Evolutionary conservation across 2,329 filamentous ascomycete species (phyloP), one percentile per base, ranked within the genome.

Genomic region (Epichloe glyceriae): DNA sequence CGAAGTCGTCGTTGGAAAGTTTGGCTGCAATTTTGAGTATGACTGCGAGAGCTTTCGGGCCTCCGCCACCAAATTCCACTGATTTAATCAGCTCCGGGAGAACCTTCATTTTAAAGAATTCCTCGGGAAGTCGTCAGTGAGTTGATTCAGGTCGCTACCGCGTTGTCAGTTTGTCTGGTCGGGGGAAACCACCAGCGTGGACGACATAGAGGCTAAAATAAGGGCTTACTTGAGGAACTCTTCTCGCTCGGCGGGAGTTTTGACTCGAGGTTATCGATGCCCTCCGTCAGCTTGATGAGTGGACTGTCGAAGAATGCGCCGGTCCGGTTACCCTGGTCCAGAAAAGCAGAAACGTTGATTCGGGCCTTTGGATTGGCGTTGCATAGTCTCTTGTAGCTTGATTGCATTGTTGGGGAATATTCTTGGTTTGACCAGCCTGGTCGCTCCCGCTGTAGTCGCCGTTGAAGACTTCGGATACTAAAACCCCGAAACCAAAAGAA

Each of bases 51-150:
- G 95, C 90, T 62, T 95, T 94, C 0, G 91, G 87, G 0, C 93
- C 93, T 30, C 93, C 93, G 11, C 91, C 93, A 7, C 93, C 93
- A 65, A 96, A 98, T 62, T 98, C 93, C n/a, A 97, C 89, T 0
- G 90, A 95, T 64, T 97, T 98, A n/a, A 98, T 76, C 33, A 98
- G 73, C 63, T 98, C 93, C 0, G 93, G 93, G 8, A 98, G 74
- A 3, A 98, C 82, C 62, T 97, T 98, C 77, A 95, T 86, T 64
- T 94, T 95, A 74, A 97, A 95, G 66, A 95, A 98, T 53, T 97
- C 93, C 62, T 96, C 91, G 0, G 93, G 54, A 97, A 96, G 65
- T 98, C 90, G 57, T 96, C 88, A 0, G 88, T 85, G 5, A 96
- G 76, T 53, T 86, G 77, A 57, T 95, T 88, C 5, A 98, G 78